These are phyloP conservation scores for Fusarium incarnatum DNA, from an alignment of 2,329 filamentous ascomycete species.

Conservation along the genomic window DNA sequence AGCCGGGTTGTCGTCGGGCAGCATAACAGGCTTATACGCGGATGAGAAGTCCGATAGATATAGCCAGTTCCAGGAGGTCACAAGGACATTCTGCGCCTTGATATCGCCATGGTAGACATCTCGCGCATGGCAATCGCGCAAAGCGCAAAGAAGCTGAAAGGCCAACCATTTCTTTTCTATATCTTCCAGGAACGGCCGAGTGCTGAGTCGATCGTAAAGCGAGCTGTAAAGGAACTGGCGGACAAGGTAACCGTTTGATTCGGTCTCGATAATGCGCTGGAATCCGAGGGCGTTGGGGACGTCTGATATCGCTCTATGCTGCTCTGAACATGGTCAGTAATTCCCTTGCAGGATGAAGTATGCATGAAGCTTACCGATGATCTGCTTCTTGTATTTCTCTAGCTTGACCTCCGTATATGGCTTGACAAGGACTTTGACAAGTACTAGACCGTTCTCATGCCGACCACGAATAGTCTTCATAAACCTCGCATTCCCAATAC, in stretches of 20 bases:
- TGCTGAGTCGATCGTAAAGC: constrained; percentile 96
- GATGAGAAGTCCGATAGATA: constrained; percentile 98
- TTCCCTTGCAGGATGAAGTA: too few species aligned
- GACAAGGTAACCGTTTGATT: constrained; percentile 90
- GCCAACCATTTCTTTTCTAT: constrained; percentile 99
- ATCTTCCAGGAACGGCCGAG: constrained; percentile 93
- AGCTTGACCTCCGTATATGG: constrained; percentile 86
- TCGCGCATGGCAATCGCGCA: constrained; percentile 89
- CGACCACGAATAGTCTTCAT: constrained; percentile 96
- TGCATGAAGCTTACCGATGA: constrained; percentile 69
- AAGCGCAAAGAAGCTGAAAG: constrained; percentile 91
- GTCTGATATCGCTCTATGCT: constrained; percentile 81
- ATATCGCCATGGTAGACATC: constrained; percentile 98
- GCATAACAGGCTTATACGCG: constrained; percentile 90
- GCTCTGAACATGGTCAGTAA: constrained; percentile 64
- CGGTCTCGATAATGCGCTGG: constrained; percentile 90
- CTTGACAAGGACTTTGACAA: constrained; percentile 96
- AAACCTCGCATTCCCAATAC: constrained; percentile 90
- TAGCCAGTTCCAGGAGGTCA: constrained; percentile 99
- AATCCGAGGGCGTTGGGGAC: constrained; percentile 93
- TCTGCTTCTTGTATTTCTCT: constrained; percentile 79
- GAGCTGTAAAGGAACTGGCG: constrained; percentile 97
- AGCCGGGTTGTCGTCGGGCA: constrained; percentile 96
- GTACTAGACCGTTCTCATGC: constrained; percentile 88
- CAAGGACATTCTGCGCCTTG: constrained; percentile 96